Base-by-base conservation (phyloP, 257 asterid species). In the Solanum chiquidenum region DNA sequence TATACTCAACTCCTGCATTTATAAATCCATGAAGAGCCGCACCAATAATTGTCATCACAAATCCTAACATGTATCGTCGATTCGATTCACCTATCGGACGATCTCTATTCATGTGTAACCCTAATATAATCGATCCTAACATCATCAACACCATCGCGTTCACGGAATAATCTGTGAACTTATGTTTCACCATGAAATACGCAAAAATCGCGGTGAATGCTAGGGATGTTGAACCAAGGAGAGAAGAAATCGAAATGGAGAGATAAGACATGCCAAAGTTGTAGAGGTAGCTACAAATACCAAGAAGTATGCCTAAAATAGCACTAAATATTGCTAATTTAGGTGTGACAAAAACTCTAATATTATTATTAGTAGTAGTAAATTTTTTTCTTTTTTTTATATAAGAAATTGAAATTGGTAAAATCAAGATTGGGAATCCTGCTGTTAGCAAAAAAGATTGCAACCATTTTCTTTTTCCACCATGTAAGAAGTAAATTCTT, bases 1-100 rank as follows among this genome's bases (percentile, higher is more conserved):
- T 58, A 40, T 90, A 89, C 77, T 90, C 92, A 7, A 89, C 84
- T 18, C 88, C 91, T 1, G 90, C 85, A 86, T 89, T 86, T 20
- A 90, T 0, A 42, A 89, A 89, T 20, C 92, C 92, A 89, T 90
- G 92, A 21, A 89, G 76, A 6, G 90, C 92, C 42, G 92, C 91
- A 23, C 60, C 92, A 25, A 79, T 64, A 29, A 90, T 25, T 31
- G 89, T 90, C 89, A 89, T 90, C 46, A 90, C 86, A n/a, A 89
- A 89, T 23, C 92, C 92, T 16, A 90, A 62, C 7, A 10, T 9
- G 18, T 90, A 89, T 5, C 52, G 31, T 9, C 62, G 66, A 29
- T 89, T 44, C 34, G 92, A 89, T 87, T 90, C 92, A 2, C 92
- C 92, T 0, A 13, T 38, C 1, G 90, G 92, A 5, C 90, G 91